Evolutionary conservation across 1,284 basidiomycete species (phyloP), one percentile per base, ranked within the genome.

Genomic region (Pseudozyma hubeiensis): DNA sequence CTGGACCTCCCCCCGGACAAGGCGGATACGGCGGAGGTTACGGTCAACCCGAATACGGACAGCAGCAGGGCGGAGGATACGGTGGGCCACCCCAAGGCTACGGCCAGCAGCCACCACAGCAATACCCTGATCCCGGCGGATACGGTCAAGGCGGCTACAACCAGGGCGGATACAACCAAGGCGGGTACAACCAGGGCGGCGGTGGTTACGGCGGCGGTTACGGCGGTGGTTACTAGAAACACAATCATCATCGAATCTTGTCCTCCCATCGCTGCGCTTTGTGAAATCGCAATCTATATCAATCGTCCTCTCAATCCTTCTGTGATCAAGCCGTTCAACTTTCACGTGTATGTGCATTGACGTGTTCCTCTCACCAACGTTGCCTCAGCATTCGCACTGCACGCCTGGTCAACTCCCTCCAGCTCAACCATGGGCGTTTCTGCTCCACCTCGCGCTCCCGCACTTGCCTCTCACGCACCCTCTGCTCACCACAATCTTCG

Each of bases 201-300:
- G 64, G 56, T 11, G 55, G 61, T 49, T 50, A 56, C 34, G 53
- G 45, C 14, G 63, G 56, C 37, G 66, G 72, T 4, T 61, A 63
- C 30, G 63, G 61, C 7, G 73, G 72, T 13, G 68, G 72, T 16
- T 75, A 75, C 53, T 68, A 24, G 24, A 24, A 24, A 24, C 24
- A 24, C 24, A 24, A 24, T 24, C 62, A 61, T 59, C 34, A 19
- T 16, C 6, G 24, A 37, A 14, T 19, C 16, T 31, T 1, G 13
- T 1, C 14, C 13, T 51, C 24, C 24, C 24, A 24, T 24, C 24
- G 24, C 24, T 24, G 24, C 24, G 24, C 24, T 24, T 24, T 24
- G 24, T 2, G 24, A 24, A 24, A 24, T 24, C 24, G 24, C 24
- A 24, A 24, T 24, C n/a, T 24, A 1, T 24, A 24, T 24, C 24